A percentile compares a stretch with the other conserved stretches of the same genome.
Evolutionary conservation across 805 yeast genomes (phyloP).

Genomic region (Candida maris): DNA sequence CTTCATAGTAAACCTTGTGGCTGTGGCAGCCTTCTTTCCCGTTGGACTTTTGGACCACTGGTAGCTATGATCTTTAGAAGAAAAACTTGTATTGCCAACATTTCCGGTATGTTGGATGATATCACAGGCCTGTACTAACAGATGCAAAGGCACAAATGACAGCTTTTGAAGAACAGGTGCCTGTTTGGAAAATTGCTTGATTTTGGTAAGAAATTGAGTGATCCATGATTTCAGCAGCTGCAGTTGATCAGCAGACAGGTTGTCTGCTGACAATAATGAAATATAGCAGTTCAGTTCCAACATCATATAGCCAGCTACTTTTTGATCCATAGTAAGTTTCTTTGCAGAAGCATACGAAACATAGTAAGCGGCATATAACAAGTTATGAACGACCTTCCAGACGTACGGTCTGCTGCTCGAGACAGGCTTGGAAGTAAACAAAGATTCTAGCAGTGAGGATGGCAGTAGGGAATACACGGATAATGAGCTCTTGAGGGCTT

Average conservation of each 20-base stretch:
- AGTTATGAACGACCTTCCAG: constrained; percentile 13
- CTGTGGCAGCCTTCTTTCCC: constrained; percentile 6
- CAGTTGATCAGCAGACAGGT: constrained; percentile 1
- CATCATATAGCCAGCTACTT: constrained; percentile 6
- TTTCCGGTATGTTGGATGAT: neutral
- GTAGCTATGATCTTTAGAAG: constrained; percentile 8
- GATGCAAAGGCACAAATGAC: constrained; percentile 12
- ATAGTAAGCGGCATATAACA: constrained; percentile 11
- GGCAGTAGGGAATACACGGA: constrained; percentile 1
- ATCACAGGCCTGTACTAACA: constrained; percentile 12
- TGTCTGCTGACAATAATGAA: constrained; percentile 4
- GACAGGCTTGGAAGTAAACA: constrained; percentile 7
- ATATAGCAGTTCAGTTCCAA: constrained; percentile 13
- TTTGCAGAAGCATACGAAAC: constrained; percentile 3
- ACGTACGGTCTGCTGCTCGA: constrained; percentile 7
- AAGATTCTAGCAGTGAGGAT: constrained; percentile 2
- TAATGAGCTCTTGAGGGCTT: constrained; percentile 5
- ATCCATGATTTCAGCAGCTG: constrained; percentile 1
- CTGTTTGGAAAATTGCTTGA: constrained; percentile 4
- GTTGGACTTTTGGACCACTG: constrained; percentile 12
- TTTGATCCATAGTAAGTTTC: constrained; percentile 1
- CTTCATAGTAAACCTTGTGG: constrained; percentile 11
- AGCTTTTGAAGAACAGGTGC: constrained; percentile 6
- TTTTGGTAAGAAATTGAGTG: constrained; percentile 2
- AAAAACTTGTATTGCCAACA: constrained; percentile 7